Base-by-base conservation (phyloP, 257 asterid species). In the Plantago major region DNA sequence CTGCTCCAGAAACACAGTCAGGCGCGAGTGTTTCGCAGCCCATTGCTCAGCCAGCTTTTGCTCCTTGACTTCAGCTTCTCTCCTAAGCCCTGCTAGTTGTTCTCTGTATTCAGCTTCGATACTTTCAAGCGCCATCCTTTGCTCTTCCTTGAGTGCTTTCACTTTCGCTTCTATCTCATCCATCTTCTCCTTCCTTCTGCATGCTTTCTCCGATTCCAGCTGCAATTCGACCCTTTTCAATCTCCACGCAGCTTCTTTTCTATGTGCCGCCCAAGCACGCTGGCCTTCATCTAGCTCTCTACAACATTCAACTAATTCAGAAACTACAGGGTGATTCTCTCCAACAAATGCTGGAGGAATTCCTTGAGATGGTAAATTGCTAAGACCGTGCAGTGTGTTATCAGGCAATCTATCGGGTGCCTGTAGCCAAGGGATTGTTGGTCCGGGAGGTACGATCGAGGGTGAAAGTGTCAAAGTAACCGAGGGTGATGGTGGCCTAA, bases 21-120 rank as follows among this genome's bases (percentile, higher is more conserved):
- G 73, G 45, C 86, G 90, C 1, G 70, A 4, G 71, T 92, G 95
- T 75, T 84, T 92, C 0, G 89, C 84, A 3, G 91, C 82, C 99
- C 97, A 92, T 48, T 89, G 97, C 72, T 92, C 97, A 0, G 94
- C 91, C 71, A 92, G 60, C 59, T 92, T 89, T 80, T 84, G 96
- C 74, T 92, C 99, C 64, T 89, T 92, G 11, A 76, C 76, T 51
- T 92, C 97, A 0, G 99, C 97, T 47, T 92, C 99, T 58, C 93
- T 74, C 67, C 96, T 80, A 74, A 92, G 56, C 6, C 95, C 94
- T 0, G 85, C 88, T 4, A 92, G 49, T 74, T 92, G 96, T 30
- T 92, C 97, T 33, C 82, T 73, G 55, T 83, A 89, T 17, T 92
- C 97, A 0, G 82, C 79, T 67, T 92, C 97, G 6, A 92, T 89